Base-by-base conservation (phyloP, 345 rosid genomes). In the Populus tremula region DNA sequence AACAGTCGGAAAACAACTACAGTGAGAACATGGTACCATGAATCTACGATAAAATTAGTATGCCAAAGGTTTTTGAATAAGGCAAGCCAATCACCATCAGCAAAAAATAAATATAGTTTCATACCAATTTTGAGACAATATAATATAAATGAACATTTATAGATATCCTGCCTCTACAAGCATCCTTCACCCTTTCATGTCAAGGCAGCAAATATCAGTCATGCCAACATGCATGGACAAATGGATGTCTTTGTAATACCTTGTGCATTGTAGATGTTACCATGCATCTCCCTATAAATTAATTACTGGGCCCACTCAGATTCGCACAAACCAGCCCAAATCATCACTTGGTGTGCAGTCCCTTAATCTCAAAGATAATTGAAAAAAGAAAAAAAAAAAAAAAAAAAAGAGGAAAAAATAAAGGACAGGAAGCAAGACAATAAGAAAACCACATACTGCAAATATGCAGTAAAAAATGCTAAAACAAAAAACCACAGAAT, bases 141-240 rank as follows among this genome's bases (percentile, higher is more conserved):
- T 45, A 76, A 77, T 21, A 64, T 8, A 41, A 61, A 70, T 59
- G 62, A 31, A 47, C 27, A 29, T 16, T 47, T 7, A 41, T 3
- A 29, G 63, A 56, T 18, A 23, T 53, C 49, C 31, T 20, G 72
- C 62, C 47, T 49, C 50, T 5, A 66, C n/a, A 47, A 23, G 33
- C n/a, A 31, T 61, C 61, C 45, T 39, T 12, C 45, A 21, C 20
- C 9, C 59, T 69, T 76, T 39, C 73, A 18, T 38, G 6, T 56
- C 61, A 1, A 21, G 23, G 38, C 35, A 31, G 17, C 16, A 16
- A 16, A 7, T 5, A 76, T 16, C 41, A 59, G 69, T 12, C 25
- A 64, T 18, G 69, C 33, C 43, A n/a, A 69, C 69, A 69, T 6
- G n/a, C 74, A 76, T 23, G 68, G 43, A 23, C 47, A 36, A 36